phyloP scores from a whole-genome alignment of 306 rosid species.

The Rosa lucieae region DNA sequence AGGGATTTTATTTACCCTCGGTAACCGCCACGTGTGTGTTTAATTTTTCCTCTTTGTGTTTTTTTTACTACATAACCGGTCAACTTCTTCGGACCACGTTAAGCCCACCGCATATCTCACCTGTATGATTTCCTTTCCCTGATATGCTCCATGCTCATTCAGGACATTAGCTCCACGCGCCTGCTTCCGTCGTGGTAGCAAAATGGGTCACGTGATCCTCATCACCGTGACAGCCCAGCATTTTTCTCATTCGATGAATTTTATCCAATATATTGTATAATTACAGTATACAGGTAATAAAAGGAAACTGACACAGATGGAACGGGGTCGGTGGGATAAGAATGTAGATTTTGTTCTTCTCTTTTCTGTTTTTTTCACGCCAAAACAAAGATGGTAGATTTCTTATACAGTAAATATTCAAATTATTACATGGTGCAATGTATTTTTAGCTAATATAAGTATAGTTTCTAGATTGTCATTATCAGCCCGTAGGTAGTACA shows the following conservation, averaged over 20 bases:
- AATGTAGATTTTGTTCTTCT: background rate
- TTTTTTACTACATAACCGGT: slow-evolving; percentile 6
- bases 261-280: background rate
- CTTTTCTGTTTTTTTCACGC: too few species aligned
- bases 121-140: slow-evolving; percentile 13
- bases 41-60: background rate
- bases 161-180: background rate
- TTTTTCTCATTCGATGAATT: background rate
- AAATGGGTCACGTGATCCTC: background rate
- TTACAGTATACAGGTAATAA: background rate
- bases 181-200: background rate
- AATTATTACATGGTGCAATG: background rate
- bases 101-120: slow-evolving; percentile 25
- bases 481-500: too few species aligned
- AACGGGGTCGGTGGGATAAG: background rate
- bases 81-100: slow-evolving; percentile 31
- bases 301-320: background rate
- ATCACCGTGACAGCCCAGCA: background rate
- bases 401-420: background rate
- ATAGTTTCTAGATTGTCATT: too few species aligned
- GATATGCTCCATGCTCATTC: slow-evolving; percentile 11
- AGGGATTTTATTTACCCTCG: slow-evolving; percentile 12
- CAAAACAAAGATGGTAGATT: background rate
- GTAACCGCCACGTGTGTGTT: slow-evolving; percentile 44
- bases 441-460: too few species aligned